These are phyloP conservation scores for Datisca glomerata DNA, from an alignment of 306 rosid species.

Conservation along the genomic window DNA sequence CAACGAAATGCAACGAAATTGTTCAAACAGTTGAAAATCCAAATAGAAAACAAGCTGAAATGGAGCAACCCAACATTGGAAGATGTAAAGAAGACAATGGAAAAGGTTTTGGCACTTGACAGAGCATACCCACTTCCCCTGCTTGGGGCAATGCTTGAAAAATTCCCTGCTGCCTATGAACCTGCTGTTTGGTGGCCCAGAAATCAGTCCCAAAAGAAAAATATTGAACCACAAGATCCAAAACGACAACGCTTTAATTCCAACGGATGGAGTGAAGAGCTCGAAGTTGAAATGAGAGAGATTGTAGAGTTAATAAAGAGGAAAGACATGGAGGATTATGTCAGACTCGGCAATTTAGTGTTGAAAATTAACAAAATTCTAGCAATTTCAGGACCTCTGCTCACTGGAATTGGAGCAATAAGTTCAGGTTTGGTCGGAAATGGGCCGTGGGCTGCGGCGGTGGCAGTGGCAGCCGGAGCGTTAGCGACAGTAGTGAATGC, in stretches of 20 bases:
- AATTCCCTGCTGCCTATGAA: constrained; percentile 39
- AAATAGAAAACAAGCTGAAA: constrained; percentile 28
- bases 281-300: constrained; percentile 48
- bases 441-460: constrained; percentile 17
- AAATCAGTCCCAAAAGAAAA: constrained; percentile 3
- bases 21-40: constrained; percentile 32
- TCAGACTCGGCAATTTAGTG: constrained; percentile 42
- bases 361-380: constrained; percentile 49
- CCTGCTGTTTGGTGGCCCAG: constrained; percentile 82
- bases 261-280: constrained; percentile 52
- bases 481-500: constrained; percentile 34
- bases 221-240: not conserved
- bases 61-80: constrained; percentile 16
- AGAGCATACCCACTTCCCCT: constrained; percentile 74
- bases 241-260: not conserved
- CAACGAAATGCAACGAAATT: constrained; percentile 59
- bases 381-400: constrained; percentile 59
- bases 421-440: constrained; percentile 34
- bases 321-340: constrained; percentile 56
- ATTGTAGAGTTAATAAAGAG: constrained; percentile 30
- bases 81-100: constrained; percentile 37
- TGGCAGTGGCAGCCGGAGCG: constrained; percentile 44
- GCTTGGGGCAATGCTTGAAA: constrained; percentile 70
- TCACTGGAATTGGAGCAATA: constrained; percentile 51
- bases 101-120: constrained; percentile 53